Percentiles rank a stretch among this genome's conserved stretches.
phyloP scores from a whole-genome alignment of 306 rosid genomes.

The Pterocarpus santalinus region DNA sequence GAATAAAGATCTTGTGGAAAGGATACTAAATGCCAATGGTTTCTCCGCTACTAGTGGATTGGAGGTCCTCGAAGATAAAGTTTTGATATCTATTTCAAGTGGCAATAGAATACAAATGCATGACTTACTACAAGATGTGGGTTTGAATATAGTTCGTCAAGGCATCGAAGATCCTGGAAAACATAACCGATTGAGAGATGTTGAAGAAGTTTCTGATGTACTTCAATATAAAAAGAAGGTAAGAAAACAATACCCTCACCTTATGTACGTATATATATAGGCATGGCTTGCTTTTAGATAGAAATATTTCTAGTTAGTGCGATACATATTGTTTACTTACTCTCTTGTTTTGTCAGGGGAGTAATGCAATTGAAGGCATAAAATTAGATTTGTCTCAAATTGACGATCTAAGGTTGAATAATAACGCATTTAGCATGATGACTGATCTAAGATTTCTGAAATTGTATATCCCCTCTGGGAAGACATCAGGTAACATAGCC shows the following conservation, averaged over 20 bases:
- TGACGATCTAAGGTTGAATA: not conserved
- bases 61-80: not conserved
- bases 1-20: not conserved
- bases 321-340: not conserved
- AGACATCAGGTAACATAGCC: not conserved
- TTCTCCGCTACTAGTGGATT: not conserved
- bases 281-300: not conserved
- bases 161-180: not conserved
- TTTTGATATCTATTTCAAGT: not conserved
- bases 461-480: not conserved
- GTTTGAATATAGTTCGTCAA: not conserved
- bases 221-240: not conserved
- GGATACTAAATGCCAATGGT: not conserved
- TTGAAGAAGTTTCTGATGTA: conserved; percentile 10
- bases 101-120: not conserved
- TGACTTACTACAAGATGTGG: not conserved
- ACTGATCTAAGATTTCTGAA: not conserved
- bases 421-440: conserved; percentile 2
- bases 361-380: conserved; percentile 14
- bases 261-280: no score
- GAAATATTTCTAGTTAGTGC: not conserved
- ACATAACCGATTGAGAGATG: not conserved
- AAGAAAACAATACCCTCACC: not conserved
- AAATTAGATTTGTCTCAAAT: not conserved
- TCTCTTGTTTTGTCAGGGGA: not conserved